Base-by-base conservation (phyloP, 2,329 filamentous ascomycete genomes). In the Microcyclospora tardicrescens region DNA sequence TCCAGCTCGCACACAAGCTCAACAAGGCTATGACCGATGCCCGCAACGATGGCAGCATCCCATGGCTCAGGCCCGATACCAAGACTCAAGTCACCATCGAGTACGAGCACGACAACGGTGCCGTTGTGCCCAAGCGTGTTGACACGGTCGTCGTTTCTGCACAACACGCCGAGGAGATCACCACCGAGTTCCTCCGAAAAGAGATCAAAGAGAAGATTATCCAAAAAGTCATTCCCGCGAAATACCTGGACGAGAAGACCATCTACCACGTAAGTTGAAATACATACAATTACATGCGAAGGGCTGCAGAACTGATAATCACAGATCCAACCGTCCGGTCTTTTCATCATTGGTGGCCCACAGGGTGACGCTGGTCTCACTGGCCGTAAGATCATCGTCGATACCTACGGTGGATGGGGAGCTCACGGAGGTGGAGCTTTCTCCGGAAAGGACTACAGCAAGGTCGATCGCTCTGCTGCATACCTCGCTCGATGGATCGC, bases 361-460 rank as follows among this genome's bases (percentile, higher is more conserved):
- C 89, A 98, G 74, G 91, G 91, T 78, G 91, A 98, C 59, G 91
- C 91, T 58, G 91, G 91, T 77, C 77, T 98, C 51, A 98, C 91
- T 50, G 91, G 91, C 66, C 87, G 91, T 61, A 98, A 98, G 81
- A 98, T 98, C 77, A 82, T 95, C 53, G 91, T 98, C 64, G 91
- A 98, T 72, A 96, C 91, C 66, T 98, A 98, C 72, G 91, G 91
- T 73, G 91, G 91, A 60, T 96, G 91, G 91, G 91, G 91, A 72
- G 91, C 91, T 57, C 91, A 98, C 76, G 91, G 91, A 75, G 91
- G 91, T 75, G 91, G 91, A 81, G 91, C 91, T 66, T 98, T 98
- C 83, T 96, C 91, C 59, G 91, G 91, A 61, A 98, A 98, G 81
- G 91, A 98, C 68, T 98, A 95, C 79, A 95, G 86, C 77, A 98